A percentile compares a stretch with the other conserved stretches of the same genome.
phyloP scores from a whole-genome alignment of 257 asterid genomes.

The Echium plantagineum region DNA sequence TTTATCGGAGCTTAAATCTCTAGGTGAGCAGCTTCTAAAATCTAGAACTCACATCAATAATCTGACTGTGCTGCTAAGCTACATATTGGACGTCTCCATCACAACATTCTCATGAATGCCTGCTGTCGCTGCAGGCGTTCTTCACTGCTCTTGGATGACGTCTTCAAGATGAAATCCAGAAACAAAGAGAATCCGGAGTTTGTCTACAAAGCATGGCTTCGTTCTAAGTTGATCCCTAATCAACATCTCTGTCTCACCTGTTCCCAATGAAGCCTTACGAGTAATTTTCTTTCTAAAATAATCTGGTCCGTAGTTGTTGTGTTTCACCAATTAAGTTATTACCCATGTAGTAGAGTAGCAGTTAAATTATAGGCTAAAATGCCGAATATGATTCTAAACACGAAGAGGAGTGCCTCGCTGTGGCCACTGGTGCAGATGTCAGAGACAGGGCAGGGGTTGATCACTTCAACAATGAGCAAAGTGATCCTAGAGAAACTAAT shows the following conservation, averaged over 20 bases:
- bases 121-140: conserved; percentile 75
- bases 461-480: no score
- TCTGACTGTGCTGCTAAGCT: conserved; percentile 53
- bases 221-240: conserved; percentile 54
- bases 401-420: no score
- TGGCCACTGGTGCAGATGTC: no score
- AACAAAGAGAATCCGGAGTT: conserved; percentile 33
- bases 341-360: no score
- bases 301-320: no score
- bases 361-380: no score
- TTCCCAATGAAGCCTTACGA: conserved; percentile 43
- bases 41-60: conserved; percentile 67
- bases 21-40: conserved; percentile 63
- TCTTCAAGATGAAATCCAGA: conserved; percentile 6
- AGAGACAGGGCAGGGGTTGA: no score
- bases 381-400: no score
- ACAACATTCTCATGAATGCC: conserved; percentile 49
- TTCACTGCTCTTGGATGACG: conserved; percentile 59
- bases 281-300: conserved; percentile 19
- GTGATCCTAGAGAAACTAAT: no score
- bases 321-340: no score
- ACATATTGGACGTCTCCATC: conserved; percentile 46
- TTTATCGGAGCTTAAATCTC: conserved; percentile 37
- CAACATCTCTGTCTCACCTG: conserved; percentile 30
- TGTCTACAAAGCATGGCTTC: conserved; percentile 54